Evolutionary conservation across 192 early-diverging fungal species (phyloP).

Genomic region (Chytriomyces hyalinus): DNA sequence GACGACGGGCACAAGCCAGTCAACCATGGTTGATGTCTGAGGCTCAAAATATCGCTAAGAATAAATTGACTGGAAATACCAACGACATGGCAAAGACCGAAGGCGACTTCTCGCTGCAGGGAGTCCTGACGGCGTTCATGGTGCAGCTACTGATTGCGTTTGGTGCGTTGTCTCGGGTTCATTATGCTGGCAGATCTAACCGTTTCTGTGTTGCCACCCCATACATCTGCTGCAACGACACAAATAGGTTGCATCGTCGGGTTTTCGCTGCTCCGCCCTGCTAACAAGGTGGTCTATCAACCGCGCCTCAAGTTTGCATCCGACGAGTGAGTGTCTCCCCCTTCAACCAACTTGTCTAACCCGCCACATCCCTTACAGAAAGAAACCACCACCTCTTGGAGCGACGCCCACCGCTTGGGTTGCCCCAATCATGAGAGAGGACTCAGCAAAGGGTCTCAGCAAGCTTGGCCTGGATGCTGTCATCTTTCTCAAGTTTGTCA

Average conservation of each 20-base stretch:
- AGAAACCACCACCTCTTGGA: slow-evolving; percentile 41
- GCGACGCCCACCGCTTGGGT: slow-evolving; percentile 45
- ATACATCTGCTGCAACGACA: not conserved
- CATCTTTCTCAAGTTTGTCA: slow-evolving; percentile 54
- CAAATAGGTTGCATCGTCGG: slow-evolving; percentile 42
- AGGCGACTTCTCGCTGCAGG: slow-evolving; percentile 21
- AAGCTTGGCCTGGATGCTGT: slow-evolving; percentile 57
- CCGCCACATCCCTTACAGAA: slow-evolving; percentile 17
- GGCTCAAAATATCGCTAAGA: too few species aligned
- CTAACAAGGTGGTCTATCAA: slow-evolving; percentile 53
- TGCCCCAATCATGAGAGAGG: slow-evolving; percentile 30
- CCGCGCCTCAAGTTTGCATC: slow-evolving; percentile 48
- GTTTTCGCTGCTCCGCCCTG: slow-evolving; percentile 51
- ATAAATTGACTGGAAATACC: not conserved
- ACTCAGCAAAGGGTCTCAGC: slow-evolving; percentile 37
- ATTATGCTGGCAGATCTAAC: not conserved
- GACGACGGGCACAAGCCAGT: slow-evolving; percentile 16
- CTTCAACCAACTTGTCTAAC: slow-evolving; percentile 1
- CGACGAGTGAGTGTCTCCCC: slow-evolving; percentile 28
- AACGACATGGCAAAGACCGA: slow-evolving; percentile 2
- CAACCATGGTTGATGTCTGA: not conserved
- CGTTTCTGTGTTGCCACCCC: not conserved
- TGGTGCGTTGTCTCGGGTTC: not conserved
- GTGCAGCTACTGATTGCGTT: slow-evolving; percentile 34
- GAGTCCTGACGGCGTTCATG: slow-evolving; percentile 30